Evolutionary conservation across 805 yeast genomes (phyloP), one percentile per base, ranked within the genome.

Genomic region (Yamadazyma laniorum): DNA sequence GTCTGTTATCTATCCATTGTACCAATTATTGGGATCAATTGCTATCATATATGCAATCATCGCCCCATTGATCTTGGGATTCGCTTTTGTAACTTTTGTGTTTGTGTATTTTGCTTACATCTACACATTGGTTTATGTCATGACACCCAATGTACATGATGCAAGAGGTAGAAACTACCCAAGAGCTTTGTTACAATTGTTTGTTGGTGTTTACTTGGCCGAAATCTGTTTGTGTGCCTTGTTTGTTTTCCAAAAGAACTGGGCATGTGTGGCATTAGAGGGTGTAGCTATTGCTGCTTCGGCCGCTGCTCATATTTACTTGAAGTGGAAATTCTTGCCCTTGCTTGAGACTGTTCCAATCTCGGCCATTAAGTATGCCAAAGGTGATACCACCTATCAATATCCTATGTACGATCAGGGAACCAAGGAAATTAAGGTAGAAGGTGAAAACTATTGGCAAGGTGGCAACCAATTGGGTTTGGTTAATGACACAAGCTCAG

Each of bases 1-100:
- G 85, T 95, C 97, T 34, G 79, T 85, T 13, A 67, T 78, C 11
- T 91, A 85, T 63, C 96, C 97, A 6, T 68, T 74, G 8, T 82
- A 81, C 59, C 84, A 89, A 48, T 71, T 88, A 44, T 68, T 89
- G 65, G 77, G 81, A 7, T 81, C 85, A 25, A 82, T 93, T 50
- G 73, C 79, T 50, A 56, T 90, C 37, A 74, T 80, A 41, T 91
- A 91, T 63, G 69, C 96, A 1, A 75, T 89, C 32, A 86, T 91
- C 55, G 70, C 90, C 4, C 93, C 95, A 40, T 68, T 85, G 40
- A 69, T 85, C 32, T 61, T 84, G 52, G 79, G 80, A 3, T 85
- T 85, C 55, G 71, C 85, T n/a, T 65, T 77, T 2, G 53, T 81
- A 50, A 77, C 85, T 0, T 68, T 80, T 45, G 52, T 67, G 32